These are phyloP conservation scores for Aspergillus hortae DNA, from an alignment of 2,329 filamentous ascomycete species.

Conservation along the genomic window DNA sequence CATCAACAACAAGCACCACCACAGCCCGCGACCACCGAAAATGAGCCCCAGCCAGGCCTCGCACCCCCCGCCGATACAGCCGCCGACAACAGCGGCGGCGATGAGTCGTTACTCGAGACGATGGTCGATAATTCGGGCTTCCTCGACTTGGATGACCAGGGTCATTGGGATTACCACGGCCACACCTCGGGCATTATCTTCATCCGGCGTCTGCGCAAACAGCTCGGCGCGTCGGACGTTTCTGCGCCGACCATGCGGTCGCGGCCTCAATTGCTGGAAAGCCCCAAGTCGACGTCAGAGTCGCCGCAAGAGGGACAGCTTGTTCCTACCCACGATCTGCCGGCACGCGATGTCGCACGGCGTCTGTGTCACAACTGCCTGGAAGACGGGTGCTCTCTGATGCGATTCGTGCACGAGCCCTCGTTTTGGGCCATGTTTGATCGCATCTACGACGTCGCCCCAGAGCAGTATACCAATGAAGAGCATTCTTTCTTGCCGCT, in stretches of 20 bases:
- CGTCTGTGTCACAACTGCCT: conserved; percentile 58
- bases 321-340: conserved; percentile 63
- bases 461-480: conserved; percentile 59
- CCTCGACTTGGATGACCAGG: conserved; percentile 84
- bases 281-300: conserved; percentile 61
- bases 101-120: conserved; percentile 76
- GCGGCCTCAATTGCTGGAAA: conserved; percentile 60
- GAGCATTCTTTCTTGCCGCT: conserved; percentile 68
- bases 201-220: conserved; percentile 78
- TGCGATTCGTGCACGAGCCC: conserved; percentile 76
- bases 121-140: conserved; percentile 94
- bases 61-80: conserved; percentile 14
- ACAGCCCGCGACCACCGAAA: conserved; percentile 6
- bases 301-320: conserved; percentile 59
- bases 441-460: conserved; percentile 67
- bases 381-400: conserved; percentile 59
- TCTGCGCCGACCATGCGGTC: conserved; percentile 52
- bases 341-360: conserved; percentile 57
- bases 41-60: conserved; percentile 17
- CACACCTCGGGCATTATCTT: conserved; percentile 90
- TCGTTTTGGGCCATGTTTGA: conserved; percentile 76
- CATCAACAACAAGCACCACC: conserved; percentile 11
- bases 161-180: conserved; percentile 93
- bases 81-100: conserved; percentile 42
- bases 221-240: conserved; percentile 67